Percentiles rank a stretch among this genome's conserved stretches.
phyloP scores from a whole-genome alignment of 2,329 filamentous ascomycete species.

The Aureobasidium subglaciale region DNA sequence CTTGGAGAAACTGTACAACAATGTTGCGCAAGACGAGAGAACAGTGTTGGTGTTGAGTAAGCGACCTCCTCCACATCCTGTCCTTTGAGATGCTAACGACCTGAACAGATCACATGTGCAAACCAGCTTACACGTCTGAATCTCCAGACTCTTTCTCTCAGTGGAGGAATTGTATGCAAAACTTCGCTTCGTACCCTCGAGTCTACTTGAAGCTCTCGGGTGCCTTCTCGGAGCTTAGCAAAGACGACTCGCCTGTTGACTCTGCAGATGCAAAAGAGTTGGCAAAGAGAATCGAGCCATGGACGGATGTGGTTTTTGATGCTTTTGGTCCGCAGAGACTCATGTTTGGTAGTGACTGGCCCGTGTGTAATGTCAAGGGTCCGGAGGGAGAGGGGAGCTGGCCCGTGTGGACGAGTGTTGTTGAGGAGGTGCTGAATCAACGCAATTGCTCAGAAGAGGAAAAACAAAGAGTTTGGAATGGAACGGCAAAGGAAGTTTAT shows the following conservation, averaged over 20 bases:
- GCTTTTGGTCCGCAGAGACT: slow-evolving; percentile 65
- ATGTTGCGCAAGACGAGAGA: slow-evolving; percentile 51
- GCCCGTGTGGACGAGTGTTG: slow-evolving; percentile 66
- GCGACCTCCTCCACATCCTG: neutral
- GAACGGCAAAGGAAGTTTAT: slow-evolving; percentile 21
- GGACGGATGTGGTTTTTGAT: slow-evolving; percentile 64
- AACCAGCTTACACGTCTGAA: slow-evolving; percentile 63
- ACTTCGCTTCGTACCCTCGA: slow-evolving; percentile 55
- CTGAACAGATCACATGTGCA: slow-evolving; percentile 73
- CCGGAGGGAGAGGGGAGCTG: slow-evolving; percentile 55
- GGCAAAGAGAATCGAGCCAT: slow-evolving; percentile 58
- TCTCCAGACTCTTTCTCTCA: slow-evolving; percentile 49
- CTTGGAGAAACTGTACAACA: slow-evolving; percentile 49
- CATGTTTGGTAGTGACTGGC: slow-evolving; percentile 94
- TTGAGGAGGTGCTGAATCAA: slow-evolving; percentile 55
- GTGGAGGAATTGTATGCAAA: slow-evolving; percentile 63
- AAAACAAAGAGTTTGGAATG: slow-evolving; percentile 62
- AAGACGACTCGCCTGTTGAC: slow-evolving; percentile 32
- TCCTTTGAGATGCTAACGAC: neutral
- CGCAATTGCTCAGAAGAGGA: slow-evolving; percentile 51
- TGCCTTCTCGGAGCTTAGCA: slow-evolving; percentile 68
- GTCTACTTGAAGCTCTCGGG: slow-evolving; percentile 94
- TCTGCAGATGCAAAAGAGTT: slow-evolving; percentile 46
- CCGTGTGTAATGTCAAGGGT: slow-evolving; percentile 69
- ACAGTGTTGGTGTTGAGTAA: slow-evolving; percentile 64